Percentiles rank a stretch among this genome's conserved stretches.
These are phyloP conservation scores for Galeopsis tetrahit DNA, from an alignment of 257 asterid species.

Conservation along the genomic window DNA sequence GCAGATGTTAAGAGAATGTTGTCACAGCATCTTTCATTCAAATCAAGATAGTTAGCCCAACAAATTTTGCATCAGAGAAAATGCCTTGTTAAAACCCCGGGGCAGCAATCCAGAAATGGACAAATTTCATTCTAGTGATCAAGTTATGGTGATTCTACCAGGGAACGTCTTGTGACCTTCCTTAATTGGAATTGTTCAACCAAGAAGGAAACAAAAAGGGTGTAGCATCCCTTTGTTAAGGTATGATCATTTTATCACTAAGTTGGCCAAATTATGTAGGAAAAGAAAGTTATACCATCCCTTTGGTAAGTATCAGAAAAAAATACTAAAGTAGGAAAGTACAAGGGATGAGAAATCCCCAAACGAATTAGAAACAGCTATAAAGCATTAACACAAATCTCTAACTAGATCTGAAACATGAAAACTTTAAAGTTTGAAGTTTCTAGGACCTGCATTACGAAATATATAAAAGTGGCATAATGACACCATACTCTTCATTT, in stretches of 20 bases:
- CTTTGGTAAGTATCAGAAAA: too few relatives aligned
- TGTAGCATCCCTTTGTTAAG: neutral
- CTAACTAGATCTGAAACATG: too few relatives aligned
- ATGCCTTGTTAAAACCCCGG: neutral
- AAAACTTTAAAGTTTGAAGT: too few relatives aligned
- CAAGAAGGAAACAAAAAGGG: constrained; percentile 3
- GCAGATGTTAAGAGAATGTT: constrained; percentile 6
- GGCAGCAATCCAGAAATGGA: neutral
- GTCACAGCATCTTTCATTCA: constrained; percentile 20
- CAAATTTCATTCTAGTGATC: neutral
- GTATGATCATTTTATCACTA: neutral
- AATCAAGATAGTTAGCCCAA: constrained; percentile 3
- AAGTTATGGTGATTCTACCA: neutral
- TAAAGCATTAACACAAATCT: too few relatives aligned
- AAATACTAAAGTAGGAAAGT: too few relatives aligned
- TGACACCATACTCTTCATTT: too few relatives aligned
- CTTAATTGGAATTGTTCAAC: neutral
- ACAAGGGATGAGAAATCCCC: too few relatives aligned
- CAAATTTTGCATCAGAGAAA: constrained; percentile 1
- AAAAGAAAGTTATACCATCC: too few relatives aligned
- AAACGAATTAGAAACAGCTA: too few relatives aligned
- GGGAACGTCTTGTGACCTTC: constrained; percentile 11
- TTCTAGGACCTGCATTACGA: neutral
- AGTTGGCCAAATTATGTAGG: neutral
- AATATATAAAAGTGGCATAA: too few relatives aligned